Evolutionary conservation across 2,329 filamentous ascomycete species (phyloP).

Genomic region (Xylaria sp.): DNA sequence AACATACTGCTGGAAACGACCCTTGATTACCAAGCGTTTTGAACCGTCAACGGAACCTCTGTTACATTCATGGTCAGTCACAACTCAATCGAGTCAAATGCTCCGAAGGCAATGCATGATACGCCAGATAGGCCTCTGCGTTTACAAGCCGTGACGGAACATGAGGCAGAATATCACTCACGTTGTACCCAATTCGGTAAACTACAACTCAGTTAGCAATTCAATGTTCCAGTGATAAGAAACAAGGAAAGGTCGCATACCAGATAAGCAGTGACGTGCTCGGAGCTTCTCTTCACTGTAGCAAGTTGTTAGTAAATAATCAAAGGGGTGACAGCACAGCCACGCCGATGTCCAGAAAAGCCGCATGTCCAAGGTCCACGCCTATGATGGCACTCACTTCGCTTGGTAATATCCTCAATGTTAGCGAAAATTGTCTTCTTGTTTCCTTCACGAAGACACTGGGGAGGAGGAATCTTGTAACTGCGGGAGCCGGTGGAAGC

Average conservation of each 20-base stretch:
- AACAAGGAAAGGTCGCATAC: conserved; percentile 2
- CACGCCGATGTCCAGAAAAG: neutral
- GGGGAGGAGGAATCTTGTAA: conserved; percentile 98
- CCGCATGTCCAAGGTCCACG: neutral
- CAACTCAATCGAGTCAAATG: neutral
- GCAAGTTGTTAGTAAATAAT: conserved; percentile 5
- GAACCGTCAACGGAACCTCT: conserved; percentile 84
- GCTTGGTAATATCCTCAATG: conserved; percentile 96
- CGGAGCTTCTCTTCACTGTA: conserved; percentile 85
- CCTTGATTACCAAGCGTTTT: conserved; percentile 94
- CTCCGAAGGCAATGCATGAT: neutral
- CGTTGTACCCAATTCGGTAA: conserved; percentile 95
- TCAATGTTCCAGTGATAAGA: neutral
- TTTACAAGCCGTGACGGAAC: neutral
- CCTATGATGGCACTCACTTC: conserved; percentile 41
- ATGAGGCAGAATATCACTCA: conserved; percentile 1
- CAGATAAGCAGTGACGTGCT: conserved; percentile 94
- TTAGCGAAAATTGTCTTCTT: conserved; percentile 99
- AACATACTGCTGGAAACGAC: conserved; percentile 87
- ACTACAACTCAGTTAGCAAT: conserved; percentile 34
- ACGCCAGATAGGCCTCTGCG: neutral
- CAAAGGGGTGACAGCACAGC: neutral
- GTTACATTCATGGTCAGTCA: conserved; percentile 5
- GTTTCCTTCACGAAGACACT: conserved; percentile 99
- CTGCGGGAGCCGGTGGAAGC: conserved; percentile 82